These are phyloP conservation scores for Golubevia pallescens DNA, from an alignment of 1,284 basidiomycete genomes.

Conservation along the genomic window DNA sequence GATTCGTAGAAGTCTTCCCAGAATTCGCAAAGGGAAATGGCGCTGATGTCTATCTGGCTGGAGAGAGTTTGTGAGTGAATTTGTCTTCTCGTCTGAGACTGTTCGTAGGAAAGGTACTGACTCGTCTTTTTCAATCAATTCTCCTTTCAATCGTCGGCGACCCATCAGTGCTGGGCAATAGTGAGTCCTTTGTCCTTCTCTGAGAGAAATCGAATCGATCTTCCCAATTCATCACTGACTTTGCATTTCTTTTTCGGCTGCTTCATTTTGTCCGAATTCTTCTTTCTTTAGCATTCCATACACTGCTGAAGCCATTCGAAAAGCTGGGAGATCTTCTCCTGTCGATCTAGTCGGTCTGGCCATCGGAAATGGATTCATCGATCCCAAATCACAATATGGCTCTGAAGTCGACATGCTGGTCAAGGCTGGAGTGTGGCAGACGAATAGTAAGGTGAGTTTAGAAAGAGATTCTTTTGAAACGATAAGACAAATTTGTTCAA, in stretches of 20 bases:
- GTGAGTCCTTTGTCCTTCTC: constrained; percentile 2
- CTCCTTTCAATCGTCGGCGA: too few species aligned
- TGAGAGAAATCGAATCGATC: too few species aligned
- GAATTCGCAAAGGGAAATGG: constrained; percentile 50
- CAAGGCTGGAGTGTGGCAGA: constrained; percentile 43
- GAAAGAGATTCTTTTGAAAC: constrained; percentile 12
- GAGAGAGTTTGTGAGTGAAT: constrained; percentile 39
- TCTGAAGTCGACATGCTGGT: constrained; percentile 55
- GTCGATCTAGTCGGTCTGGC: constrained; percentile 49
- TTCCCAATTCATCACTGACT: neutral
- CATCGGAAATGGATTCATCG: constrained; percentile 60
- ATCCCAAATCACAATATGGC: constrained; percentile 49
- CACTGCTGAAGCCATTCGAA: constrained; percentile 39
- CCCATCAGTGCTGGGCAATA: constrained; percentile 20
- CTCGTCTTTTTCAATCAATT: too few species aligned
- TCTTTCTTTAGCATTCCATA: constrained; percentile 38
- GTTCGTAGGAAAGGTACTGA: too few species aligned
- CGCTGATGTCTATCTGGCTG: constrained; percentile 52
- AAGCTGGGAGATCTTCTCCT: constrained; percentile 16
- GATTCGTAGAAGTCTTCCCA: constrained; percentile 52
- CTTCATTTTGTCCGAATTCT: neutral
- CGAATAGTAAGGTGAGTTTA: neutral
- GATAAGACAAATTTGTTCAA: constrained; percentile 23
- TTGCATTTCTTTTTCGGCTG: neutral
- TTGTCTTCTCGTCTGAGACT: neutral